Evolutionary conservation across 495 filamentous ascomycete genomes (phyloP).

Genomic region (Aspergillus nidulans): DNA sequence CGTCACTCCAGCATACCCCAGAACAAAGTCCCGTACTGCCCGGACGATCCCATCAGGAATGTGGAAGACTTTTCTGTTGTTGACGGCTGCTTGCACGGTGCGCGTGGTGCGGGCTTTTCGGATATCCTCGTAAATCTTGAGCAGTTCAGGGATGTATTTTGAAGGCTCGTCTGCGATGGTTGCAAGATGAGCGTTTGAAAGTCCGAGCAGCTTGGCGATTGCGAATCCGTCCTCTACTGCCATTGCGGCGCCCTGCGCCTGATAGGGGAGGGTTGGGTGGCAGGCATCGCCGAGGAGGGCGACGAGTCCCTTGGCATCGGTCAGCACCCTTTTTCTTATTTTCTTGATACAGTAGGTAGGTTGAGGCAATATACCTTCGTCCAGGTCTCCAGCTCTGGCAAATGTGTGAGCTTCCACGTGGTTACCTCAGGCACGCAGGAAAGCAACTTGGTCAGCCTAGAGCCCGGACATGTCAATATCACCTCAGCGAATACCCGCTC

Average conservation of each 20-base stretch:
- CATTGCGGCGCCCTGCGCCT: conserved; percentile 42
- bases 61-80: conserved; percentile 51
- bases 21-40: conserved; percentile 31
- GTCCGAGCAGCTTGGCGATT: conserved; percentile 34
- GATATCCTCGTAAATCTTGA: conserved; percentile 51
- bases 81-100: conserved; percentile 42
- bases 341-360: too few relatives aligned
- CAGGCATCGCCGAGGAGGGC: conserved; percentile 43
- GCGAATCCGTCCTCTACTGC: conserved; percentile 43
- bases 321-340: conserved; percentile 5
- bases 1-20: conserved; percentile 16
- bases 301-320: conserved; percentile 31
- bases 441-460: conserved; percentile 17
- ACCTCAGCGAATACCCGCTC: too few relatives aligned
- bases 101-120: conserved; percentile 52
- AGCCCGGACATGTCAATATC: too few relatives aligned
- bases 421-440: conserved; percentile 15
- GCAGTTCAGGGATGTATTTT: conserved; percentile 25
- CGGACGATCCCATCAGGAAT: conserved; percentile 47
- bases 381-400: conserved; percentile 43
- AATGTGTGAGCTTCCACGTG: conserved; percentile 59
- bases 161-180: not conserved
- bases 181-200: not conserved
- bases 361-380: conserved; percentile 25
- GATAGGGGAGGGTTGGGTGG: conserved; percentile 57